Conservation (phyloP, 2,329 filamentous ascomycete genomes). For the Aureobasidium sp. region DNA sequence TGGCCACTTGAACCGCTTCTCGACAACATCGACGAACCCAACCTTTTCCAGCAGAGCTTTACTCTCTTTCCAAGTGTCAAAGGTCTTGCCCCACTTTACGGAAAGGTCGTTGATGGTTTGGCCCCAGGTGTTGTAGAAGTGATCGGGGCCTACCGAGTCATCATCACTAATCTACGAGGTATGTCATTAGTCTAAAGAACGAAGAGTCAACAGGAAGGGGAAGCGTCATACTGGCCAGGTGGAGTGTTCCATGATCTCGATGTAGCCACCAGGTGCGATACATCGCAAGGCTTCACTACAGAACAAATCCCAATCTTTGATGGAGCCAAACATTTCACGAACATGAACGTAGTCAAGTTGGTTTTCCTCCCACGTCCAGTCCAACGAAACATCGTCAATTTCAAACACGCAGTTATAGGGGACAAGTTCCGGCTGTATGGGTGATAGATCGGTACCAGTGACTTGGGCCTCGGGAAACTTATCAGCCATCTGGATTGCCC, state of each 20-base stretch:
- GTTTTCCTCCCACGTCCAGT: constrained; percentile 31
- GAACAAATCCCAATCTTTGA: constrained; percentile 39
- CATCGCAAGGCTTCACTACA: constrained; percentile 23
- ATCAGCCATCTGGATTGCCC: constrained; percentile 28
- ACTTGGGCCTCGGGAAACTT: constrained; percentile 27
- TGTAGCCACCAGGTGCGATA: constrained; percentile 31
- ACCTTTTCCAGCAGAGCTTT: constrained; percentile 19
- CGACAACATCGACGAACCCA: constrained; percentile 39
- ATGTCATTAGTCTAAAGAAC: background rate
- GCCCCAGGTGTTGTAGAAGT: constrained; percentile 9
- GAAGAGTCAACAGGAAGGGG: too few species aligned
- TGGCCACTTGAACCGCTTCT: constrained; percentile 33
- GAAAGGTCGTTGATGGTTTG: background rate
- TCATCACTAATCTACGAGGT: constrained; percentile 23
- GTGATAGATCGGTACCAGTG: constrained; percentile 40
- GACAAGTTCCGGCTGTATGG: constrained; percentile 41
- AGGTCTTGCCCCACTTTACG: constrained; percentile 9
- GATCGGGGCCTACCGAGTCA: constrained; percentile 21
- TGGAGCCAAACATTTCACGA: constrained; percentile 36
- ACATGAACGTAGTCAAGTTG: constrained; percentile 39
- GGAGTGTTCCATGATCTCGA: constrained; percentile 33
- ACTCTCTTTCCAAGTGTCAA: constrained; percentile 14
- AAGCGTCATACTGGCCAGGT: constrained; percentile 23
- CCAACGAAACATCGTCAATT: constrained; percentile 36
- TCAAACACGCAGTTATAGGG: constrained; percentile 40